phyloP scores from a whole-genome alignment of 805 yeast species.

The Kuraishia piskuri region DNA sequence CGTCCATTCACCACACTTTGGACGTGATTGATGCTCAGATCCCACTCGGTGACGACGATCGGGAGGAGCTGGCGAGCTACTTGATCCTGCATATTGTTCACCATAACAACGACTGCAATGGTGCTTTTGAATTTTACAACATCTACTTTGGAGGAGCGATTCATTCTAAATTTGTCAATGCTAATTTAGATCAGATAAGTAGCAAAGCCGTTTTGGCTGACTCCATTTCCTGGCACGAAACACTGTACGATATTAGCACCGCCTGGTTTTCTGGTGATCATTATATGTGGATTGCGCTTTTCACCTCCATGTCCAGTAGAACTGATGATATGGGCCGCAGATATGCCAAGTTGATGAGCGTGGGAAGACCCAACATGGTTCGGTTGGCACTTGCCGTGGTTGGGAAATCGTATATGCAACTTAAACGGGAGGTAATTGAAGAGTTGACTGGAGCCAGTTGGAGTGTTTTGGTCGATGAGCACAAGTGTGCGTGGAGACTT shows the following conservation, averaged over 20 bases:
- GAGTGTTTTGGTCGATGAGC: conserved; percentile 14
- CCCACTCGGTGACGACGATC: conserved; percentile 23
- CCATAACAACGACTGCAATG: conserved; percentile 23
- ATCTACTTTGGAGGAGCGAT: conserved; percentile 24
- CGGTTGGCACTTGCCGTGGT: conserved; percentile 24
- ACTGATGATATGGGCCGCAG: conserved; percentile 8
- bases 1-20: conserved; percentile 38
- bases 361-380: conserved; percentile 28
- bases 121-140: conserved; percentile 24
- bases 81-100: conserved; percentile 38
- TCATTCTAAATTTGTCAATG: conserved; percentile 1
- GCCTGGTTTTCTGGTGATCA: conserved; percentile 24
- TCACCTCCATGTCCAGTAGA: neutral
- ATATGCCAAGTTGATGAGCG: conserved; percentile 27
- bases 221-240: no score
- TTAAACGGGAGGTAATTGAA: conserved; percentile 19
- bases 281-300: conserved; percentile 22
- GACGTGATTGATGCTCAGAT: conserved; percentile 11
- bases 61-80: conserved; percentile 30
- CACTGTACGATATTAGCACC: conserved; percentile 5
- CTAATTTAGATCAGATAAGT: no score
- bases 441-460: conserved; percentile 21
- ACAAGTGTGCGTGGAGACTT: conserved; percentile 23
- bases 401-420: conserved; percentile 29
- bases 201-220: no score